A percentile compares a stretch with the other conserved stretches of the same genome.
These are phyloP conservation scores for Metarhizium brunneum DNA, from an alignment of 2,329 filamentous ascomycete genomes.

Conservation along the genomic window DNA sequence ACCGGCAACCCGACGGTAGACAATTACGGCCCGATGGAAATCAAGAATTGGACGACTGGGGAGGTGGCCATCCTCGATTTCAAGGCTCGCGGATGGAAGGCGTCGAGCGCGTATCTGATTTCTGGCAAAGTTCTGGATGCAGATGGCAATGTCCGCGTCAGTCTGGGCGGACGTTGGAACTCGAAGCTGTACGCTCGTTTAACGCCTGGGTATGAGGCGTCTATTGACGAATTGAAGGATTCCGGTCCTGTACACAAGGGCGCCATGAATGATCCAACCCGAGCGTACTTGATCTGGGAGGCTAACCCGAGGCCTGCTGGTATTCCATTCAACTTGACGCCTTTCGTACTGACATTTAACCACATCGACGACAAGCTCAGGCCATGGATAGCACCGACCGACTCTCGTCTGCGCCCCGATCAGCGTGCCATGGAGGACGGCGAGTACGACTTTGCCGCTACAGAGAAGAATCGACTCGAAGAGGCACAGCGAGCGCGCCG, in stretches of 20 bases:
- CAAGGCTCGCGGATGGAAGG: constrained; percentile 93
- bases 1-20: constrained; percentile 95
- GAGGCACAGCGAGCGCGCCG: constrained; percentile 78
- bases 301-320: constrained; percentile 69
- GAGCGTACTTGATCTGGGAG: constrained; percentile 90
- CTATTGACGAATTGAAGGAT: constrained; percentile 48
- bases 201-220: constrained; percentile 80
- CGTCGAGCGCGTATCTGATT: constrained; percentile 81
- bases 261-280: constrained; percentile 54
- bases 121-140: constrained; percentile 76
- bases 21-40: constrained; percentile 94
- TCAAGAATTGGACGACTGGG: constrained; percentile 95
- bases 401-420: constrained; percentile 86
- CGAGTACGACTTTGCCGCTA: constrained; percentile 87
- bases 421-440: constrained; percentile 98
- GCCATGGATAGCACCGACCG: constrained; percentile 77
- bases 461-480: constrained; percentile 90
- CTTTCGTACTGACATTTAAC: constrained; percentile 91
- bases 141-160: constrained; percentile 74
- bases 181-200: constrained; percentile 91
- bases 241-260: constrained; percentile 31
- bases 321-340: constrained; percentile 94
- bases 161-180: constrained; percentile 92
- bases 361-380: constrained; percentile 75
- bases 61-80: constrained; percentile 87